Base-by-base conservation (phyloP, 1,139 yeast genomes). In the Martiniozyma asiatica region DNA sequence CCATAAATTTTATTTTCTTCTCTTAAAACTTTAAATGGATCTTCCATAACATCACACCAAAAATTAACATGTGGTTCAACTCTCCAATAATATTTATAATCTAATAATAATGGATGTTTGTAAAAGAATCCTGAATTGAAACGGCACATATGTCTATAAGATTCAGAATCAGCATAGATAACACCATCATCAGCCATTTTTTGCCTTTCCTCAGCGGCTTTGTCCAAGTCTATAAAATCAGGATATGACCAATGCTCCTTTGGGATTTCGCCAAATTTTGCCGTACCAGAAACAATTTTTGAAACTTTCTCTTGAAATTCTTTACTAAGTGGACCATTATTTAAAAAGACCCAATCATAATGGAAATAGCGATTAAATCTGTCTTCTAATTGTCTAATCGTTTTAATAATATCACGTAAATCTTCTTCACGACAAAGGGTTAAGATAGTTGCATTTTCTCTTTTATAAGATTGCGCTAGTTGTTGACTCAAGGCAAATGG, bases 81-180 rank as follows among this genome's bases (percentile, higher is more conserved):
- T 40, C 85, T 61, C 81, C 82, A 73, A 51, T 73, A 76, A 58
- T 73, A 76, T 38, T 70, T 71, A 48, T 73, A 75, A 6, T 65
- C 63, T 24, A 58, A 49, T 54, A 76, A 52, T 28, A 70, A 50
- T 24, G 65, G 67, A 42, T 73, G 68, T 36, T 63, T 59, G 55
- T 64, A 74, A 50, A 74, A 74, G 45, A 74, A 73, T 1, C 84
- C 84, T 9, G 74, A 61, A 50, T 73, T 76, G 50, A 68, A 78
- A 33, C 87, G 62, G 47, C 87, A 78, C 87, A 78, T 78, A 53
- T 76, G 84, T 42, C 87, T 63, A 47, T 79, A 79, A 28, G 74
- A 63, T 45, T 68, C 79, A 12, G 65, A 57, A 22, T 62, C 76
- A 6, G 76, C 85, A 51, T 77, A 78, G 25, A 69, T 67, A 36